Base-by-base conservation (phyloP, 192 early-diverging fungal species). In the Coemansia sp. region DNA sequence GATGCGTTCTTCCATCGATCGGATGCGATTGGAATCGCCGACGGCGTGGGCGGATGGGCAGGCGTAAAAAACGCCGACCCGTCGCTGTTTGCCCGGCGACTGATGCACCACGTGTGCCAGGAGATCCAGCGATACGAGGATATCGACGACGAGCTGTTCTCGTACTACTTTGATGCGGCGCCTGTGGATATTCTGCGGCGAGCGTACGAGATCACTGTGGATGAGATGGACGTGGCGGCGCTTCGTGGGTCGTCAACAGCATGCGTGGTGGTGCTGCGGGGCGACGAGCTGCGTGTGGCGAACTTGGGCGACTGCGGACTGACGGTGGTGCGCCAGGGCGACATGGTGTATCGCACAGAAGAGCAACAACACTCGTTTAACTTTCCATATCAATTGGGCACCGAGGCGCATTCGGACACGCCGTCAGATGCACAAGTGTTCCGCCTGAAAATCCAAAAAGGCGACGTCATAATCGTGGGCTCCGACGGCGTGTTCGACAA, bases 301-400 rank as follows among this genome's bases (percentile, higher is more conserved):
- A 97, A 97, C 65, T 77, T 99, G 49, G 97, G 97, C 41, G 97
- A 99, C 77, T 95, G 94, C 72, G 93, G 93, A 3, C 80, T 98
- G 61, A 83, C 89, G 31, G 83, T 99, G 1, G 91, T 99, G 49
- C 89, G 97, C 35, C 84, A 89, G 56, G 89, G 90, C 57, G 89
- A 93, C 61, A 85, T 91, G 73, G 88, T 95, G 19, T 99, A 97
- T 77, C 85, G 94, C 39, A 95, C 88, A 31, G 94, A 97, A 81
- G 95, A 97, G 74, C 97, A 97, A 67, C 95, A 97, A 76, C 94
- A 99, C 78, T 96, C 93, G 12, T 99, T 99, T 83, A 99, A 99
- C 78, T 97, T 92, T 69, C 97, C 97, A 6, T 97, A 87, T 71
- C 97, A 99, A 68, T 86, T 99, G 25, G 94, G 97, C 49, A 96